Base-by-base conservation (phyloP, 345 rosid genomes). In the Anastatica hierochuntica region DNA sequence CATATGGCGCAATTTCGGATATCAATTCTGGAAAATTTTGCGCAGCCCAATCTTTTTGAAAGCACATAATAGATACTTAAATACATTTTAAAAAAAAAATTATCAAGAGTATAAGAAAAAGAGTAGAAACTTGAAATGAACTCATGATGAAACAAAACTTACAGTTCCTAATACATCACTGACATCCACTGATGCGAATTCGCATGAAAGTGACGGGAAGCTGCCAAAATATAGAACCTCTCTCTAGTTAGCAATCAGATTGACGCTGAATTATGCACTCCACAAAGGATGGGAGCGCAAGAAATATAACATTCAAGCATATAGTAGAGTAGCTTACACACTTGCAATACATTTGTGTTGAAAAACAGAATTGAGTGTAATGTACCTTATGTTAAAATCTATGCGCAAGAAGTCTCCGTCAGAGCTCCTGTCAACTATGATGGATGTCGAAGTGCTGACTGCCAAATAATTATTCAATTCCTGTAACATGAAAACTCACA, bases 141-240 rank as follows among this genome's bases (percentile, higher is more conserved):
- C 24, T 21, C 3, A 21, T 21, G 33, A 6, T 29, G 24, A 46
- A 51, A 16, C 51, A 44, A 50, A 69, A 80, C 99, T 94, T 84
- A 94, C 97, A 67, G 99, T 88, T 80, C 99, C 99, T 76, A 94
- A 67, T 61, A 85, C 85, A 8, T 94, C 97, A 60, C 84, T 85
- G 76, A 94, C 90, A 46, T 85, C 99, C 48, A 94, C 78, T 5
- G 99, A 71, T 56, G 95, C 97, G 71, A 94, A 94, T 76, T 94
- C 99, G 64, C 99, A 94, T 37, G 99, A 94, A 37, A 94, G 95
- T 24, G 92, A 68, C 8, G 99, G 97, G 77, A 94, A 94, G 74
- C 99, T 94, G 65, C 77, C 80, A 49, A 53, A 73, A 39, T 56
- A 52, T 2, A 52, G 18, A 60, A 60, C 27, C 5, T 43, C 49